Evolutionary conservation across 1,284 basidiomycete species (phyloP), one percentile per base, ranked within the genome.

Genomic region (Apiotrichum gamsii): DNA sequence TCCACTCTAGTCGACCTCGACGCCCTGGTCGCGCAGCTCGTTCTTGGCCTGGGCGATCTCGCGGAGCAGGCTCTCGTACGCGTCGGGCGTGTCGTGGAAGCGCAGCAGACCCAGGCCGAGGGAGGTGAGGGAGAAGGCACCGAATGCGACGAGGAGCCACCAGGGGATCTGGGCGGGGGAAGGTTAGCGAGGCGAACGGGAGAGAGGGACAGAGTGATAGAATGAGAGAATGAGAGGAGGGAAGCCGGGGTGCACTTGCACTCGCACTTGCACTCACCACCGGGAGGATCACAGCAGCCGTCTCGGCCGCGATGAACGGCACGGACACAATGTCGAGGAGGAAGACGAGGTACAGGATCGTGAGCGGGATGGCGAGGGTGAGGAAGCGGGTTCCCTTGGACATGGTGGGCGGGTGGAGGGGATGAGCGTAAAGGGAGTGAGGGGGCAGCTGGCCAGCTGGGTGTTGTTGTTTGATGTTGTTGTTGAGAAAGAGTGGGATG

Each of bases 111-210:
- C 84, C 76, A 80, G 80, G 10, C 85, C 85, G 28, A 87, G 76
- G 2, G 81, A 82, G 65, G 78, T 78, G 16, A 87, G 77, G 5
- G 82, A 84, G 62, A 85, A 87, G 2, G 84, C 78, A 9, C 85
- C 84, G 52, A 85, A 85, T 2, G 81, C 72, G 3, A 87, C 82
- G 19, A 87, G 76, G 18, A 85, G 62, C 83, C 83, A 86, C 82
- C 82, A 87, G 3, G 84, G 83, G 37, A 86, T 66, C 84, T 85
- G 53, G 16, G 42, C 20, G 16, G 28, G 39, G 18, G 21, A 38
- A 13, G 33, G 9, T 39, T 24, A 18, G 21, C n/a, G 24, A 16
- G 5, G 16, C 15, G 15, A 38, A 16, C 15, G 25, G 18, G 30
- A 16, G 8, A 15, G 33, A 21, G 16, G 24, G 21, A 37, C 16